Evolutionary conservation across 805 yeast species (phyloP).

Genomic region (Aciculoconidium aculeatum): DNA sequence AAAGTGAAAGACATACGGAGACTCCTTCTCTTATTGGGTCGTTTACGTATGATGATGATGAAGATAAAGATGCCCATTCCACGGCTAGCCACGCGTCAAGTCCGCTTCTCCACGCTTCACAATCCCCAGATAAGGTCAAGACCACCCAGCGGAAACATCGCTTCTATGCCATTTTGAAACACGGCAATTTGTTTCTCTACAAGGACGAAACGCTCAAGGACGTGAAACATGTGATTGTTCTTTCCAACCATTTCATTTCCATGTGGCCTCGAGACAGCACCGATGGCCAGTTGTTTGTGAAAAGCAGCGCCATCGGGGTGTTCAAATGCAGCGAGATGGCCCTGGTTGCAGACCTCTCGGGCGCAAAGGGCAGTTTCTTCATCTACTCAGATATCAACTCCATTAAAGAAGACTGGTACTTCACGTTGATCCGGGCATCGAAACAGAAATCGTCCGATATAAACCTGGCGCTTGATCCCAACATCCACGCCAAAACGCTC

Average conservation of each 20-base stretch:
- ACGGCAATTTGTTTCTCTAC: constrained; percentile 85
- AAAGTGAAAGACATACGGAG: constrained; percentile 5
- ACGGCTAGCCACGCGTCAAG: constrained; percentile 1
- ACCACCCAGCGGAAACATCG: constrained; percentile 45
- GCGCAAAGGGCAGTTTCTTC: constrained; percentile 44
- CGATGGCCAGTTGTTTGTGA: constrained; percentile 79
- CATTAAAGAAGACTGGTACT: constrained; percentile 92
- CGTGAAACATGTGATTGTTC: constrained; percentile 72
- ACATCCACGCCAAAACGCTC: constrained; percentile 62
- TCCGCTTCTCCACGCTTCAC: constrained; percentile 1
- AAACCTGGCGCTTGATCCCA: constrained; percentile 35
- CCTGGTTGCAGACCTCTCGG: constrained; percentile 14
- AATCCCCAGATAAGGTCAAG: constrained; percentile 9
- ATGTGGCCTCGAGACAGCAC: constrained; percentile 78
- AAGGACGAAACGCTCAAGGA: constrained; percentile 59
- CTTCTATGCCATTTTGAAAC: constrained; percentile 68
- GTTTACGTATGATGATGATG: constrained; percentile 1
- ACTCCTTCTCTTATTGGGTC: constrained; percentile 8
- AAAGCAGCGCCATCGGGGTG: constrained; percentile 72
- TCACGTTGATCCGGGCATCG: constrained; percentile 73
- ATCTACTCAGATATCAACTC: constrained; percentile 71
- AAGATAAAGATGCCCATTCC: constrained; percentile 2
- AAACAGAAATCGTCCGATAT: constrained; percentile 10
- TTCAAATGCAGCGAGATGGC: constrained; percentile 27
- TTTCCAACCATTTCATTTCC: constrained; percentile 63